Base-by-base conservation (phyloP, 441 rosid species). In the Populus hybrid region DNA sequence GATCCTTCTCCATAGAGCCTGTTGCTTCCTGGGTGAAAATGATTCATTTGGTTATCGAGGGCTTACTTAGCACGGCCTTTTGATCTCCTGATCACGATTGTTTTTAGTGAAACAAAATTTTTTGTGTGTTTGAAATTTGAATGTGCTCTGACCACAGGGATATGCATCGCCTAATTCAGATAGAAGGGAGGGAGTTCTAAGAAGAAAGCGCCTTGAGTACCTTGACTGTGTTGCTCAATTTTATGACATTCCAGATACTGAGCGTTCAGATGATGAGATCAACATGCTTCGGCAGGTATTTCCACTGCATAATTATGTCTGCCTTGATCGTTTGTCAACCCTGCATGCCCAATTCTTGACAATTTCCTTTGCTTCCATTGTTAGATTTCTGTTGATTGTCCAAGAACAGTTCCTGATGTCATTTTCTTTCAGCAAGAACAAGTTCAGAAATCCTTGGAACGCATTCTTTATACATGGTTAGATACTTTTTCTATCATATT, bases 161-260 rank as follows among this genome's bases (percentile, higher is more conserved):
- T 94, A 92, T 91, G 98, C 97, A 95, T 95, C 99, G 81, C 89
- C 99, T 91, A 95, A 96, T 90, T 93, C 98, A 89, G 99, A 96
- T 92, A 92, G 98, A 92, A 91, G 98, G 94, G 97, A 94, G 85
- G 95, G 90, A 79, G 93, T 91, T 85, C 84, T 94, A 76, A 89
- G 90, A 85, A 94, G 98, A 83, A 96, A 96, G 84, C 94, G 98
- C 57, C 86, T 87, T 23, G 99, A 96, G 85, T 96, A 94, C 88
- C 94, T 94, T 79, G 99, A 96, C 73, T 94, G 92, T 85, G 98
- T 94, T 80, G 87, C 92, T 81, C 98, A 96, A 68, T 94, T 92
- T 85, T 94, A 96, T 85, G 98, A 96, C 81, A 91, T 96, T 81
- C 94, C 95, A 20, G 98, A 94, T 72, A 81, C 94, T 16, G 98